Percentiles rank a stretch among this genome's conserved stretches.
Evolutionary conservation across 495 filamentous ascomycete genomes (phyloP).

Genomic region (Neurospora africana): DNA sequence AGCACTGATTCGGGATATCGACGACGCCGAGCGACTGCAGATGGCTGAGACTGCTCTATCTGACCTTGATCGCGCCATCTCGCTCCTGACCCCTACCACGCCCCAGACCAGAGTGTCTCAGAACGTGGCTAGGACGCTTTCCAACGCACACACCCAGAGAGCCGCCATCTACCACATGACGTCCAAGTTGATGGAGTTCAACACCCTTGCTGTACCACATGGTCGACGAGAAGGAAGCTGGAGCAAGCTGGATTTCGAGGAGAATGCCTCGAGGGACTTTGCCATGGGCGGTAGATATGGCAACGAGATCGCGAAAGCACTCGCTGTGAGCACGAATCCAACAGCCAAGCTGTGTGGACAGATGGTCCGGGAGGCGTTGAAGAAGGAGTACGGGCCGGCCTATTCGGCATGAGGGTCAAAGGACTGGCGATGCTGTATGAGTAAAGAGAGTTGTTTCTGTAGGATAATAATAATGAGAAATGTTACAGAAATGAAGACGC

Average conservation of each 20-base stretch:
- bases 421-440: neutral
- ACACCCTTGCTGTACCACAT: conserved; percentile 16
- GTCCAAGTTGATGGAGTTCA: conserved; percentile 35
- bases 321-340: conserved; percentile 76
- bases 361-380: conserved; percentile 79
- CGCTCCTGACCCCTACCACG: conserved; percentile 46
- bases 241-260: conserved; percentile 50
- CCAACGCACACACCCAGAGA: conserved; percentile 65
- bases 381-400: conserved; percentile 52
- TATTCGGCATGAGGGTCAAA: conserved; percentile 18
- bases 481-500: neutral
- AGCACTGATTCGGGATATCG: conserved; percentile 21
- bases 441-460: neutral
- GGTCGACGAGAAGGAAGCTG: conserved; percentile 30
- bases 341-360: conserved; percentile 81
- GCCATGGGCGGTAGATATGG: conserved; percentile 66
- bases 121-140: conserved; percentile 50
- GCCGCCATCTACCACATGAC: conserved; percentile 59
- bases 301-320: conserved; percentile 61
- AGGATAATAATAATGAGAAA: neutral
- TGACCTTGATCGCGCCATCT: conserved; percentile 59
- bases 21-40: conserved; percentile 18
- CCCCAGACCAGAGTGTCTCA: conserved; percentile 45
- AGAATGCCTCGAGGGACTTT: conserved; percentile 64
- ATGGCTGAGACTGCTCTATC: conserved; percentile 36